Evolutionary conservation across 2,329 filamentous ascomycete genomes (phyloP), one percentile per base, ranked within the genome.

Genomic region (Diatrype stigma): DNA sequence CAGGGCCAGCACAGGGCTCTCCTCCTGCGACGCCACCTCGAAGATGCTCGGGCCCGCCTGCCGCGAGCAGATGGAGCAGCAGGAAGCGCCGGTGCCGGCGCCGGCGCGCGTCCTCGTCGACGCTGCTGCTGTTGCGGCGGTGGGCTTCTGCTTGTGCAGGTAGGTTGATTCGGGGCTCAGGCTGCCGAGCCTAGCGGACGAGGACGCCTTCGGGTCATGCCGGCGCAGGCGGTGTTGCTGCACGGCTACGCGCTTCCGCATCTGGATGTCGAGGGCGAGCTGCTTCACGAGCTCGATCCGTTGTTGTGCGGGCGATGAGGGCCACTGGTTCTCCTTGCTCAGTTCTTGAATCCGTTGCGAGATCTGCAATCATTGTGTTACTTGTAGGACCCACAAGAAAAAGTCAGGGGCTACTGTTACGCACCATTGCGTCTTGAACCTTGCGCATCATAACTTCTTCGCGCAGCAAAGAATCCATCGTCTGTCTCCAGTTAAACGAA

Each of bases 391-490:
- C n/a, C n/a, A n/a, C n/a, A n/a, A n/a, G n/a, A n/a, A n/a, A n/a
- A n/a, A n/a, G n/a, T n/a, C n/a, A n/a, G 34, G 42, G 51, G 47
- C 42, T 49, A n/a, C 46, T 48, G 48, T 44, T 34, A 45, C 53
- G 42, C 52, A 57, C 56, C 56, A 57, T 56, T 45, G 54, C 44
- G 6, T 42, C 22, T 44, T 57, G 56, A 19, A 57, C n/a, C 37
- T 40, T 52, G 28, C 47, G 56, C 56, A 57, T 57, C 56, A 57
- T 54, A 19, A 56, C n/a, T 45, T 57, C 56, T 42, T 57, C 56
- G 12, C 56, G 56, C n/a, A 57, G 51, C 11, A 57, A 47, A 16
- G 53, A 53, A 46, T 54, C 42, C 8, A 57, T 42, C 1, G 56
- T 57, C 21, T 46, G 47, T 19, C 47, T 40, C 56, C 56, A 57